A percentile compares a stretch with the other conserved stretches of the same genome.
Evolutionary conservation across 2,329 filamentous ascomycete species (phyloP).

Genomic region (Verticillium nonalfalfae): DNA sequence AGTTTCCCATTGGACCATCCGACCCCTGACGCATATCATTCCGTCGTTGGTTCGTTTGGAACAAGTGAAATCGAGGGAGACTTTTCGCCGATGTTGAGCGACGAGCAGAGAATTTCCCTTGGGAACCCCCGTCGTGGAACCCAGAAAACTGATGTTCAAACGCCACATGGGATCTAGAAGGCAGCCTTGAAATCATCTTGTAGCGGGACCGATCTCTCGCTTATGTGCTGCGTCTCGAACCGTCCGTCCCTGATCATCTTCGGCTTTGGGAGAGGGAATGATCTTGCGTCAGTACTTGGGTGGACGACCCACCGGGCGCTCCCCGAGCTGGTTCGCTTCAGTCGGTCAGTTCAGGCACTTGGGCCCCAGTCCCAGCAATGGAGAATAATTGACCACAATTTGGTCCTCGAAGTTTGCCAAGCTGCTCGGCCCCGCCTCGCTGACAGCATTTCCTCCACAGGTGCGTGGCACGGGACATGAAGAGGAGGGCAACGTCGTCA

Average conservation of each 20-base stretch:
- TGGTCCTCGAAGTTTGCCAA: background rate
- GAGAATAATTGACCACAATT: background rate
- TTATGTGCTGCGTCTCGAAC: background rate
- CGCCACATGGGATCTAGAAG: background rate
- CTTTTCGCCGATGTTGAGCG: background rate
- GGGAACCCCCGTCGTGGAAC: background rate
- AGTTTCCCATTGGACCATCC: conserved; percentile 1
- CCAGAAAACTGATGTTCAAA: background rate
- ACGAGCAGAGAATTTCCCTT: background rate
- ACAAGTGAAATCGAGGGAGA: background rate
- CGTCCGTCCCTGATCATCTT: background rate
- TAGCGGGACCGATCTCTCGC: background rate
- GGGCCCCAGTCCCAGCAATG: background rate
- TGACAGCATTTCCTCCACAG: background rate
- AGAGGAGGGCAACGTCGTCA: background rate
- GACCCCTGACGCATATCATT: background rate
- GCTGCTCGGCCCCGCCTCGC: background rate
- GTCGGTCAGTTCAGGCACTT: background rate
- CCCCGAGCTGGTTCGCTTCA: background rate
- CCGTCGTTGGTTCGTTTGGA: background rate
- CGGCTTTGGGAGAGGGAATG: background rate
- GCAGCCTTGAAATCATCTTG: background rate
- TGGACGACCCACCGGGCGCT: background rate
- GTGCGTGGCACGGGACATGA: background rate
- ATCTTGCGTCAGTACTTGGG: background rate